These are phyloP conservation scores for Prunus kanzakura DNA, from an alignment of 306 rosid genomes.

Conservation along the genomic window DNA sequence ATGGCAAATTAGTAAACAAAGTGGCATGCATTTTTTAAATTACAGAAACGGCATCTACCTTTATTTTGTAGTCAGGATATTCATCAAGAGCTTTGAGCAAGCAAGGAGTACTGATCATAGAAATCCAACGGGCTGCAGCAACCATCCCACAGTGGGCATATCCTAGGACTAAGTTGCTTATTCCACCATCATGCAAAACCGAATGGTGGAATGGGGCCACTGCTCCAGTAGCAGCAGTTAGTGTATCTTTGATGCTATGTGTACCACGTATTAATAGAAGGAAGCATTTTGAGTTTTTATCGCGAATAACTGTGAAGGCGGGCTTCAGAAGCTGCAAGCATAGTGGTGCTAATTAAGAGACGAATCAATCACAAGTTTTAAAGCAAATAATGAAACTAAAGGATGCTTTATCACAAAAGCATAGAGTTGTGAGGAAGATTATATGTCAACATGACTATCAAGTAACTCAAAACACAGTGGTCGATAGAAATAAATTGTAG, in stretches of 20 bases:
- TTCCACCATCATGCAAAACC: constrained; percentile 88
- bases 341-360: constrained; percentile 23
- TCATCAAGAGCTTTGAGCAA: constrained; percentile 71
- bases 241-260: constrained; percentile 95
- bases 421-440: not conserved
- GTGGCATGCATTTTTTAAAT: not conserved
- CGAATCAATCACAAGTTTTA: constrained; percentile 2
- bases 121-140: constrained; percentile 99
- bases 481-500: not conserved
- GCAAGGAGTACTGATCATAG: constrained; percentile 85
- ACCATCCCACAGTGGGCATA: constrained; percentile 99
- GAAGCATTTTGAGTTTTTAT: constrained; percentile 68
- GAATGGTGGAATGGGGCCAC: constrained; percentile 97
- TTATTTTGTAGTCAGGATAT: constrained; percentile 71
- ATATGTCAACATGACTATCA: not conserved
- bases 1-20: not conserved
- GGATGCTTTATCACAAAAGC: not conserved
- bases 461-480: not conserved
- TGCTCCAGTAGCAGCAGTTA: constrained; percentile 95
- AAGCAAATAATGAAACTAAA: constrained; percentile 5
- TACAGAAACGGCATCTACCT: constrained; percentile 41
- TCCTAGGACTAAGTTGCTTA: constrained; percentile 88
- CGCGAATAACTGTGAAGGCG: constrained; percentile 80
- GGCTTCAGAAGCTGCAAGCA: constrained; percentile 89
- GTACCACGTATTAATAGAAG: constrained; percentile 95